phyloP scores from a whole-genome alignment of 768 basidiomycete species.

The Daedaleopsis sinensis region DNA sequence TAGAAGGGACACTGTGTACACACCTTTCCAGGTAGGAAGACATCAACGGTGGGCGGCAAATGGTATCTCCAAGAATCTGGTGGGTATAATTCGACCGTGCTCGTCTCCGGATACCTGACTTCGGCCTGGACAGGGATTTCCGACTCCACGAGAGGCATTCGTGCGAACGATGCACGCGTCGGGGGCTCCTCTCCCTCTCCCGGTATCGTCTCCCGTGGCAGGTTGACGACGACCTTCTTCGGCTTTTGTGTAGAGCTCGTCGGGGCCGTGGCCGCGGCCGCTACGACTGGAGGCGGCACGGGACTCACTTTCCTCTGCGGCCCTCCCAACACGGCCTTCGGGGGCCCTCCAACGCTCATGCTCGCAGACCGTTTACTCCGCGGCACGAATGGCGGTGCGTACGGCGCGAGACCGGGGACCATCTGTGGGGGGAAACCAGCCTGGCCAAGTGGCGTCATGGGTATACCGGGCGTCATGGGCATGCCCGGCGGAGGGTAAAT shows the following conservation, averaged over 20 bases:
- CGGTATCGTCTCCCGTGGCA: conserved; percentile 67
- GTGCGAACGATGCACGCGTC: conserved; percentile 59
- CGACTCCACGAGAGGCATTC: conserved; percentile 51
- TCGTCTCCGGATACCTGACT: conserved; percentile 35
- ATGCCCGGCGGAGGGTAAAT: conserved; percentile 58
- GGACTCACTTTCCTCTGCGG: conserved; percentile 79
- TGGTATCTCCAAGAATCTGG: conserved; percentile 60
- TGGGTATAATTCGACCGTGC: conserved; percentile 60
- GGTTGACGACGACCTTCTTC: conserved; percentile 71
- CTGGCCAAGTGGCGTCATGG: conserved; percentile 64
- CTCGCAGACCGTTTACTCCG: conserved; percentile 67
- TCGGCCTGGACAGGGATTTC: conserved; percentile 35
- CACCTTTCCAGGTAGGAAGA: conserved; percentile 84
- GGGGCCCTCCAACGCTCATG: conserved; percentile 82
- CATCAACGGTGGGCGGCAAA: conserved; percentile 73
- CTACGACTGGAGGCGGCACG: conserved; percentile 44
- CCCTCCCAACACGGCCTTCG: conserved; percentile 82
- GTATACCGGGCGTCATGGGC: conserved; percentile 63
- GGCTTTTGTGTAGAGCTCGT: conserved; percentile 40
- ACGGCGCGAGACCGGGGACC: conserved; percentile 30
- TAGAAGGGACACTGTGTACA: conserved; percentile 18
- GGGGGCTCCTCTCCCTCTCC: conserved; percentile 39
- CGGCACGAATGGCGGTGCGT: conserved; percentile 54
- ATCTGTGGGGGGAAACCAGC: conserved; percentile 58
- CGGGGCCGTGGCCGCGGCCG: conserved; percentile 28